Evolutionary conservation across 208 protist species (phyloP).

Genomic region (Phytomonas serpens): DNA sequence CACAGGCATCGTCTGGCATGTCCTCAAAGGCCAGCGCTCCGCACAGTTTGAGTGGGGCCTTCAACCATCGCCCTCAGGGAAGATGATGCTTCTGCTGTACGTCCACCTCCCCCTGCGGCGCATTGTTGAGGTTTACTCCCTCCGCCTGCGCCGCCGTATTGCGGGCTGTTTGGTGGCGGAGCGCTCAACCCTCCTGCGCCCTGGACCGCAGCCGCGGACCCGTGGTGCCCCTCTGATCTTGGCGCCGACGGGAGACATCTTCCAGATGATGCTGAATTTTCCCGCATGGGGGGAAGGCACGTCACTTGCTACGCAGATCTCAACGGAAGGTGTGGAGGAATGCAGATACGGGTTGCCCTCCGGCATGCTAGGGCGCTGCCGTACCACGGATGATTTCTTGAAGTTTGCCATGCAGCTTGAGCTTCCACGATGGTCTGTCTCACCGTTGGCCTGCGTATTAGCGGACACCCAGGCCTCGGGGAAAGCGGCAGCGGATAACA

Average conservation of each 20-base stretch:
- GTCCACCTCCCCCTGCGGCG: conserved; percentile 66
- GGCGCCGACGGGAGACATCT: not conserved
- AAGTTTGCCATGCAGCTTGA: conserved; percentile 25
- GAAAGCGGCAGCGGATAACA: conserved; percentile 9
- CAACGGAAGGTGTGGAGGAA: not conserved
- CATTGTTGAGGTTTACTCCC: conserved; percentile 60
- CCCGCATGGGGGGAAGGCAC: too few relatives aligned
- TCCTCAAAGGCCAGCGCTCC: conserved; percentile 63
- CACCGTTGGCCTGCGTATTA: not conserved
- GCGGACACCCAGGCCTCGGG: not conserved
- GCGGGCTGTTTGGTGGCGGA: conserved; percentile 50
- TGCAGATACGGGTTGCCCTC: not conserved
- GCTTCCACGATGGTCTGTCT: conserved; percentile 17
- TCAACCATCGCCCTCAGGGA: conserved; percentile 15
- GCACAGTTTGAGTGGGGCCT: conserved; percentile 64
- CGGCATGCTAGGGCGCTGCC: conserved; percentile 11
- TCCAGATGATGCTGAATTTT: not conserved
- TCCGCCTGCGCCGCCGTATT: conserved; percentile 39
- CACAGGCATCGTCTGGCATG: conserved; percentile 32
- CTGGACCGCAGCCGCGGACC: too few relatives aligned
- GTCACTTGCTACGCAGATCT: not conserved
- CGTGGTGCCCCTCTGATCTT: not conserved
- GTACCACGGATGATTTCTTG: conserved; percentile 33
- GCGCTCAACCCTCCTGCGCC: conserved; percentile 41
- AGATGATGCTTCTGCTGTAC: conserved; percentile 42